Evolutionary conservation across 1,139 yeast species (phyloP).

Genomic region (Keqinozyma sinolaborantium): DNA sequence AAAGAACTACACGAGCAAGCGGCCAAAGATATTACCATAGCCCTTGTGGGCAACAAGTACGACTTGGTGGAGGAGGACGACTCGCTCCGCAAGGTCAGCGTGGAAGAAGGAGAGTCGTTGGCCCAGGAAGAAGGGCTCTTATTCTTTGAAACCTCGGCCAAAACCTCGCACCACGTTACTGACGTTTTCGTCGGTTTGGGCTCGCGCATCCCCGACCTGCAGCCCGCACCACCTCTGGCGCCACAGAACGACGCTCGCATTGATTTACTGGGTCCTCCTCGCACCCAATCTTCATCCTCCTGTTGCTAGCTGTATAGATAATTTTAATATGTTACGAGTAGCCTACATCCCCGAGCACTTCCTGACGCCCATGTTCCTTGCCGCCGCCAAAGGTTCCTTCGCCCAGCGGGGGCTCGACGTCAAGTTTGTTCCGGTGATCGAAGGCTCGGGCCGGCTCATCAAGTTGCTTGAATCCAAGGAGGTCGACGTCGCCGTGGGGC

Average conservation of each 20-base stretch:
- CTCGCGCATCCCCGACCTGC: constrained; percentile 62
- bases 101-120: constrained; percentile 79
- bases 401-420: constrained; percentile 43
- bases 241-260: constrained; percentile 18
- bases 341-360: constrained; percentile 93
- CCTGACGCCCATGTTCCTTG: constrained; percentile 80
- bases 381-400: constrained; percentile 58
- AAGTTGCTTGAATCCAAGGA: constrained; percentile 62
- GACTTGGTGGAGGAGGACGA: constrained; percentile 54
- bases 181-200: constrained; percentile 85
- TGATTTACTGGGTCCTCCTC: constrained; percentile 16
- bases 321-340: constrained; percentile 33
- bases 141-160: constrained; percentile 92
- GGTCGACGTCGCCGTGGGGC: constrained; percentile 78
- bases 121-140: constrained; percentile 71
- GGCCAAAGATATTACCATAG: constrained; percentile 83
- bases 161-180: constrained; percentile 78
- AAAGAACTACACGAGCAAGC: constrained; percentile 96
- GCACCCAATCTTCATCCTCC: constrained; percentile 5
- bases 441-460: constrained; percentile 87
- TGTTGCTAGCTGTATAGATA: constrained; percentile 7
- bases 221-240: constrained; percentile 2
- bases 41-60: constrained; percentile 88
- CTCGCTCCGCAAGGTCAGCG: constrained; percentile 69
- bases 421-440: constrained; percentile 70